phyloP scores from a whole-genome alignment of 306 rosid genomes.

The Begonia fuchsioides region DNA sequence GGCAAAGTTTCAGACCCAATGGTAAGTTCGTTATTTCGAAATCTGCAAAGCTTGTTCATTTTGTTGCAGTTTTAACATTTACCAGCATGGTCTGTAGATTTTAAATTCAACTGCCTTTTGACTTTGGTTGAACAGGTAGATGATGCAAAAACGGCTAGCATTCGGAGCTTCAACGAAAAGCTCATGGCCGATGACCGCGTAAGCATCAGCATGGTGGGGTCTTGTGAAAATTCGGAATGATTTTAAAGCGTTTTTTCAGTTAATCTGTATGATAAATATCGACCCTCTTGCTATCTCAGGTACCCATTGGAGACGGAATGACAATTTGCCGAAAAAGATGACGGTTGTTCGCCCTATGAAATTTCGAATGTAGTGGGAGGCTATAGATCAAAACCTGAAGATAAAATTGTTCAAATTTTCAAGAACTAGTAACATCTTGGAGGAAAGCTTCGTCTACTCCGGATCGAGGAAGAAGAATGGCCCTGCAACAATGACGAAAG shows the following conservation, averaged over 20 bases:
- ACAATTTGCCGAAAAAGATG: conserved; percentile 66
- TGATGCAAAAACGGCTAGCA: conserved; percentile 66
- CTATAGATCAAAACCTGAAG: no score
- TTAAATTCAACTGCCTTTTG: no score
- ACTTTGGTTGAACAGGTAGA: conserved; percentile 33
- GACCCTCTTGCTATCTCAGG: conserved; percentile 31
- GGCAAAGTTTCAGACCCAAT: conserved; percentile 81
- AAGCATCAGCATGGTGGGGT: conserved; percentile 66
- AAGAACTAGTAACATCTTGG: no score
- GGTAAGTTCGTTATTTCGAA: conserved; percentile 31
- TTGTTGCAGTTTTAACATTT: no score
- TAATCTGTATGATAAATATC: conserved; percentile 3
- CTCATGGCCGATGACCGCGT: conserved; percentile 65
- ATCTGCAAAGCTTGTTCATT: not conserved
- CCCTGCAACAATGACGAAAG: no score
- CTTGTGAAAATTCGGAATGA: not conserved
- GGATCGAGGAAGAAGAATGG: no score
- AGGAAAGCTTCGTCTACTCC: no score
- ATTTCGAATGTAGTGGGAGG: no score
- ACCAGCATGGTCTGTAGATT: no score
- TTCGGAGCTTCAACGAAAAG: conserved; percentile 48
- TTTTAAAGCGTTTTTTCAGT: conserved; percentile 3
- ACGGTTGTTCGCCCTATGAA: not conserved
- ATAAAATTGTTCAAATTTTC: no score
- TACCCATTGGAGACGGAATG: conserved; percentile 94